A percentile compares a stretch with the other conserved stretches of the same genome.
phyloP scores from a whole-genome alignment of 192 early-diverging fungal species.

The Backusella circina region DNA sequence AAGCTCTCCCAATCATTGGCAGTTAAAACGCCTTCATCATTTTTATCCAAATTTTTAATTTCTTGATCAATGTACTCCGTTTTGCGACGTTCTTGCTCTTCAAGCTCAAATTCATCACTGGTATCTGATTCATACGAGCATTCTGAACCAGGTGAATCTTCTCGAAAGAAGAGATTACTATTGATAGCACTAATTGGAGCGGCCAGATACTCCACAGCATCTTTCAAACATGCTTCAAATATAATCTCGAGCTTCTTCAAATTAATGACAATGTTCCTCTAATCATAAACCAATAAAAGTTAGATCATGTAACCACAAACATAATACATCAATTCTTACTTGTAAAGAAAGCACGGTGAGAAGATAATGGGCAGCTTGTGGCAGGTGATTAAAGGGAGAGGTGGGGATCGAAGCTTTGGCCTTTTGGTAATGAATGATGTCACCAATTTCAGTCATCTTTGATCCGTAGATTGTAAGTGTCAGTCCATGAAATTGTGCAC shows the following conservation, averaged over 20 bases:
- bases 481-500: constrained; percentile 1
- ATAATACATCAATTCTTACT: background rate
- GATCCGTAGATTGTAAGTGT: background rate
- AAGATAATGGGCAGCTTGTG: constrained; percentile 2
- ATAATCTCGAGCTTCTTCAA: background rate
- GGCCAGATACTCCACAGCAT: constrained; percentile 1
- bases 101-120: constrained; percentile 1
- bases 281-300: constrained; percentile 1
- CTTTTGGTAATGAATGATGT: constrained; percentile 8
- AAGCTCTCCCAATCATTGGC: constrained; percentile 5
- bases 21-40: background rate
- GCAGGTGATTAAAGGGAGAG: background rate
- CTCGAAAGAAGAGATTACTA: background rate
- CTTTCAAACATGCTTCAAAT: constrained; percentile 1
- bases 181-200: background rate
- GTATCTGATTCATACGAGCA: background rate
- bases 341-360: constrained; percentile 1
- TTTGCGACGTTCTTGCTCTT: background rate
- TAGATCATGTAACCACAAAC: background rate
- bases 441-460: constrained; percentile 1
- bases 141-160: background rate
- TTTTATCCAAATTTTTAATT: background rate
- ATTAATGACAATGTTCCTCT: background rate
- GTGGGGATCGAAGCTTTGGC: constrained; percentile 3
- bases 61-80: background rate